Conservation (phyloP, 192 early-diverging fungal genomes). For the Dimargaris xerosporica region DNA sequence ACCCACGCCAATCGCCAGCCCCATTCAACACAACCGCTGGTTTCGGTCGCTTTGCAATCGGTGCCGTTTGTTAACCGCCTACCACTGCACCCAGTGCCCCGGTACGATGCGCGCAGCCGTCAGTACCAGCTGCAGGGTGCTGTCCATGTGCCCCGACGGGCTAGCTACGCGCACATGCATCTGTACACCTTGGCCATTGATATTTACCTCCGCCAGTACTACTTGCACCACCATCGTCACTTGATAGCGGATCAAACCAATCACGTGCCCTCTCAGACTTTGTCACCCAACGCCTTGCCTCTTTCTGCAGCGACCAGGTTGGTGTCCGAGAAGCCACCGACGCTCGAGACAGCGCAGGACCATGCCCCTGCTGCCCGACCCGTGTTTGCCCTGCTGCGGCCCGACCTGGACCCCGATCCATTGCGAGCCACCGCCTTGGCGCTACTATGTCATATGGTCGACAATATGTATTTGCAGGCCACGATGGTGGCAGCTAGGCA, state of each 20-base stretch:
- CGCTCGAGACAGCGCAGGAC: neutral
- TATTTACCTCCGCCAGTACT: neutral
- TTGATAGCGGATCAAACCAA: neutral
- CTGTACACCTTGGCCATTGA: neutral
- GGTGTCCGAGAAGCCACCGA: neutral
- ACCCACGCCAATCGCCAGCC: neutral
- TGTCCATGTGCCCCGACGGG: neutral
- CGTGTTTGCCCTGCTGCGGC: neutral
- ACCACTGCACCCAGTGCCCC: neutral
- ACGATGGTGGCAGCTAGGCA: neutral
- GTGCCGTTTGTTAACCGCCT: neutral
- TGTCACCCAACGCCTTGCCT: neutral
- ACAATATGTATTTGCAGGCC: neutral
- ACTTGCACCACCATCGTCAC: neutral
- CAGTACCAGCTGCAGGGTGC: neutral
- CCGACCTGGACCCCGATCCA: slow-evolving; percentile 1
- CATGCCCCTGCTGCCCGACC: neutral
- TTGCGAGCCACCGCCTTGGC: neutral
- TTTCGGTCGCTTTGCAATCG: neutral
- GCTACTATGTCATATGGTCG: neutral
- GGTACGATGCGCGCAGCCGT: neutral
- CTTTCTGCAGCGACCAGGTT: neutral
- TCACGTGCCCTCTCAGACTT: neutral
- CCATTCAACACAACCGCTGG: neutral
- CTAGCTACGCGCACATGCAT: neutral